Evolutionary conservation across 148 eudicot genomes (phyloP), one percentile per base, ranked within the genome.

Genomic region (Hydrangea macrophylla): DNA sequence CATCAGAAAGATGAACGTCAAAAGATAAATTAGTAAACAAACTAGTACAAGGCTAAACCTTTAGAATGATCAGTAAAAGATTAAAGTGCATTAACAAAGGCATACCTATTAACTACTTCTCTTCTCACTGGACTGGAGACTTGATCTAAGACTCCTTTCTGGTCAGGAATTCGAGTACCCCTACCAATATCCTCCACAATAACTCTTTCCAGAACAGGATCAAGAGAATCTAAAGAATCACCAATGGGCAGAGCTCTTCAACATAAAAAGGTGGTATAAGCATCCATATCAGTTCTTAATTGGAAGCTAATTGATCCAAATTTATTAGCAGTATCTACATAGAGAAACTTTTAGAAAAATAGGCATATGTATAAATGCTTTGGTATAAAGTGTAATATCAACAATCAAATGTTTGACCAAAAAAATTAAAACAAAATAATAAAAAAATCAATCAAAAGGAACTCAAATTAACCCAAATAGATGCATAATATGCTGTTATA

Each of bases 81-180:
- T 23, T 11, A 17, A 11, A 50, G 55, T 24, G 5, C 5, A 35
- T 12, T 55, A 1, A 25, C 30, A 55, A 50, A 50, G n/a, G 24
- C 12, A 5, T 54, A 70, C 74, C 61, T 70, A 35, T 33, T 59
- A 28, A 26, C 40, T 58, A 9, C 59, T 68, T 68, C 63, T 31
- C 42, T 69, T 44, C 22, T 42, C 12, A 59, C 65, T 44, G 55
- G 73, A 58, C 73, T 58, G 7, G 65, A 69, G 73, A 55, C 58
- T 65, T 59, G 65, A 45, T 69, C 64, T 50, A 50, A 59, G 33
- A 30, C 62, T 15, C 58, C 30, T 27, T 37, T 70, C 13, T 8
- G 33, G 18, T 70, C 42, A 60, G 59, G 31, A 32, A 28, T 55
- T 9, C 5, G 60, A 20, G 42, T 20, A 23, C 59, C 40, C 4